Evolutionary conservation across 192 early-diverging fungal species (phyloP).

Genomic region (Linnemannia hyalina): DNA sequence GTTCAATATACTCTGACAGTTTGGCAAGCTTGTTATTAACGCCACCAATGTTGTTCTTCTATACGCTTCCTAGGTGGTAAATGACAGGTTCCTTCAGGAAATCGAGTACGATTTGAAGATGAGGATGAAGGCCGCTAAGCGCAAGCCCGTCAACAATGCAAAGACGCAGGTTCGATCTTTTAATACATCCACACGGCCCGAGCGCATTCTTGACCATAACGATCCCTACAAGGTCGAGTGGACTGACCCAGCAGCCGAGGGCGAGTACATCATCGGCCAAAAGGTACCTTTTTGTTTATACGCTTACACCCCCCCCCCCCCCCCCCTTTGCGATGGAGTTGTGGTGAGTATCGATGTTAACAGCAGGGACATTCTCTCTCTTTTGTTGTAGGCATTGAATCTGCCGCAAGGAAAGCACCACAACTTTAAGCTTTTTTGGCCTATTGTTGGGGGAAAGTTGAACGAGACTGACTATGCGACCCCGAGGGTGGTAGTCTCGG

Average conservation of each 20-base stretch:
- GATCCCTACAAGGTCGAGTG: slow-evolving; percentile 94
- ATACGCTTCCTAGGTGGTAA: slow-evolving; percentile 26
- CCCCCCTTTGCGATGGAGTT: not conserved
- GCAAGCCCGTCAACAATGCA: slow-evolving; percentile 82
- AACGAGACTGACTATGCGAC: slow-evolving; percentile 82
- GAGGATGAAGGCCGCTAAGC: slow-evolving; percentile 85
- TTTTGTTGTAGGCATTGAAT: slow-evolving; percentile 59
- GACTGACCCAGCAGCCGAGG: slow-evolving; percentile 67
- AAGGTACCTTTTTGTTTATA: slow-evolving; percentile 61
- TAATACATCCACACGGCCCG: slow-evolving; percentile 74
- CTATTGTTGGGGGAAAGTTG: slow-evolving; percentile 82
- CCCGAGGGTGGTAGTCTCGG: slow-evolving; percentile 74
- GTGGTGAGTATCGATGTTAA: not conserved
- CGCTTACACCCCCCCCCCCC: not conserved
- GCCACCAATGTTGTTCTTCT: not conserved
- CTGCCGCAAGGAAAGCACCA: slow-evolving; percentile 55
- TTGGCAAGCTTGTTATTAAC: not conserved
- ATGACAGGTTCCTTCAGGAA: slow-evolving; percentile 52
- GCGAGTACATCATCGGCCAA: slow-evolving; percentile 68
- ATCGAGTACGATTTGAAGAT: slow-evolving; percentile 81
- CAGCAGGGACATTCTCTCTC: not conserved
- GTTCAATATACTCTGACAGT: not conserved
- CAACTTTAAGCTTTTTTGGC: slow-evolving; percentile 73
- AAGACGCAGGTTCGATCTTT: slow-evolving; percentile 78
- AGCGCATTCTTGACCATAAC: slow-evolving; percentile 88